Evolutionary conservation across 2,329 filamentous ascomycete genomes (phyloP).

Genomic region (Penicillium sp.): DNA sequence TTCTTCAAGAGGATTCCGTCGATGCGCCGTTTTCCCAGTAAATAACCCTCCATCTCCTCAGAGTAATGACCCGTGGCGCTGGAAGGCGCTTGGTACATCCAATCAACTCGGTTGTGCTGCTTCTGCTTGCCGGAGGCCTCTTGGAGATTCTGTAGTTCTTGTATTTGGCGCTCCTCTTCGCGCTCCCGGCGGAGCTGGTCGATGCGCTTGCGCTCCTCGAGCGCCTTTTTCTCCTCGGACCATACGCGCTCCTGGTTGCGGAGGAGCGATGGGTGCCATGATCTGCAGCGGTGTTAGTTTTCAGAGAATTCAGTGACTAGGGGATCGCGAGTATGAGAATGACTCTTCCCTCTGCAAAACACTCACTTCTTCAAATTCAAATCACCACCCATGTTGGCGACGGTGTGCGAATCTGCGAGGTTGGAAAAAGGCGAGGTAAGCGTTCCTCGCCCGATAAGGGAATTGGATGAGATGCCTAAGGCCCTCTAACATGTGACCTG

Average conservation of each 20-base stretch:
- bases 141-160: slow-evolving; percentile 84
- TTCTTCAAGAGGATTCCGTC: slow-evolving; percentile 74
- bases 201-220: slow-evolving; percentile 90
- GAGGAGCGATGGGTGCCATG: slow-evolving; percentile 86
- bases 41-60: slow-evolving; percentile 89
- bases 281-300: slow-evolving; percentile 41
- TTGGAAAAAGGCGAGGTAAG: slow-evolving; percentile 3
- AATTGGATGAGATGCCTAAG: slow-evolving; percentile 4
- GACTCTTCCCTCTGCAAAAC: neutral
- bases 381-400: slow-evolving; percentile 76
- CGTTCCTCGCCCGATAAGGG: slow-evolving; percentile 8
- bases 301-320: neutral
- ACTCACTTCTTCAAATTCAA: slow-evolving; percentile 79
- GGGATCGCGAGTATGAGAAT: neutral
- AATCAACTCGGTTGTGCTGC: slow-evolving; percentile 78
- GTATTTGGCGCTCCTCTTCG: slow-evolving; percentile 84
- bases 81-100: slow-evolving; percentile 94
- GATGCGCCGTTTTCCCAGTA: slow-evolving; percentile 87
- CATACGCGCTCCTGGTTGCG: slow-evolving; percentile 88
- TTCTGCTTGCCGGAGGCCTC: slow-evolving; percentile 82
- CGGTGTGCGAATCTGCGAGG: slow-evolving; percentile 12
- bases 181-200: slow-evolving; percentile 89
- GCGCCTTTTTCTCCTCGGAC: slow-evolving; percentile 84
- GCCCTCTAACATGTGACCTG: slow-evolving; percentile 6
- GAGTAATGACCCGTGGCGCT: slow-evolving; percentile 62